Evolutionary conservation across 352 stramenopile species (phyloP), one percentile per base, ranked within the genome.

Genomic region (Pythium aphanidermatum): DNA sequence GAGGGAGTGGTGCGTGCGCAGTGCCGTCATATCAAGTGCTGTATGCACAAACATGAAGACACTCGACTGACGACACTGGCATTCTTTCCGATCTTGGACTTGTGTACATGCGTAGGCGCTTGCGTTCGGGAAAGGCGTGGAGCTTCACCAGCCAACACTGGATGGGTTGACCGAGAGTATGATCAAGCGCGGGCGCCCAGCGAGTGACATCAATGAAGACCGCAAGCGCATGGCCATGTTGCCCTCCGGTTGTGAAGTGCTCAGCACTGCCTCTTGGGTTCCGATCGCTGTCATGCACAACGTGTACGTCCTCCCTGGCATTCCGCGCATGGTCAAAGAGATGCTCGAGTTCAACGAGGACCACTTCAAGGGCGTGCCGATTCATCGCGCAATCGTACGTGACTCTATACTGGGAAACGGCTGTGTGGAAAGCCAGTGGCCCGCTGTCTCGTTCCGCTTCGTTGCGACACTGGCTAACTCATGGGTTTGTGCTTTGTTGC

Each of bases 301-400:
- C 46, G 77, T 94, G 19, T 92, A 92, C 55, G 74, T 94, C 29
- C 60, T 94, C 5, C 82, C 82, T 2, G 82, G 82, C 4, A 92
- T 94, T 31, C 82, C 82, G 32, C 77, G 67, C 7, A 79, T 91
- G 62, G 72, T 94, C 43, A 68, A 76, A 30, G 72, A 83, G 25
- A 94, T 94, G 79, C 74, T 94, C 42, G 76, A 74, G 17, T 66
- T 60, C 24, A 89, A 89, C 39, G 74, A 89, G 55, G 65, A 81
- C 26, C 75, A 88, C 23, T 94, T 94, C 26, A 49, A 78, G 21
- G 82, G 82, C 13, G 65, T 90, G 20, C 79, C 70, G 3, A 91
- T 92, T 37, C 74, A 85, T 49, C 77, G 81, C 31, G 70, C 71
- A 4, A 76, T 84, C 26, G 82, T 92, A 68, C 50, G 75, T 69